Base-by-base conservation (phyloP, 345 rosid species). In the Cardamine occulta region DNA sequence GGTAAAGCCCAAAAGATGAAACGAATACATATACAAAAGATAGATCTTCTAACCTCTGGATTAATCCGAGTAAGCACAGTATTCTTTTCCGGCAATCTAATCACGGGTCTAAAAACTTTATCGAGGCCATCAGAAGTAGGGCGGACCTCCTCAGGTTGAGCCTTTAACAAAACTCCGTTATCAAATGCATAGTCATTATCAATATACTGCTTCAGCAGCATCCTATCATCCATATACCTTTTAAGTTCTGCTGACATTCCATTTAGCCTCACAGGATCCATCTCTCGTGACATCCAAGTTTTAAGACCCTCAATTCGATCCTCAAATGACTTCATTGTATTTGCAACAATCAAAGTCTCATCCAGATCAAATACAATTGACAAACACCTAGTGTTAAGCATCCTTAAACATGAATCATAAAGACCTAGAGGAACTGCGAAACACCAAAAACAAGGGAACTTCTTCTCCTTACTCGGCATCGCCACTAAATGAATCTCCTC, bases 381-480 rank as follows among this genome's bases (percentile, higher is more conserved):
- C 9, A 96, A 83, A 72, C 99, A 96, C 23, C 99, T 75, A 74
- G 89, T 64, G 74, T 93, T 91, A 49, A 96, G 85, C 94, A 93
- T 86, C 77, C 88, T 84, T 60, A 91, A 70, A 66, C 95, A 96
- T 2, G 98, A 88, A 74, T 84, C 78, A 48, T 88, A 96, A 9
- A 96, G 86, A 66, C 91, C 94, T 21, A 67, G 34, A 5, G 95
- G 90, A 42, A 87, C 88, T 2, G 93, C 82, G 80, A 85, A 93
- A 84, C 99, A 96, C 98, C 99, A 93, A 72, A 96, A 96, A 68
- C 97, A 91, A 1, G 99, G 99, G 75, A 89, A 93, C 86, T 89
- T 91, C 91, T 93, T 96, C 79, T 91, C 85, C 84, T 88, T 96
- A 81, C 99, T 96, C 23, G 97, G 98, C 99, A 93, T 96, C 82